Base-by-base conservation (phyloP, 345 rosid genomes). In the Pistacia vera region DNA sequence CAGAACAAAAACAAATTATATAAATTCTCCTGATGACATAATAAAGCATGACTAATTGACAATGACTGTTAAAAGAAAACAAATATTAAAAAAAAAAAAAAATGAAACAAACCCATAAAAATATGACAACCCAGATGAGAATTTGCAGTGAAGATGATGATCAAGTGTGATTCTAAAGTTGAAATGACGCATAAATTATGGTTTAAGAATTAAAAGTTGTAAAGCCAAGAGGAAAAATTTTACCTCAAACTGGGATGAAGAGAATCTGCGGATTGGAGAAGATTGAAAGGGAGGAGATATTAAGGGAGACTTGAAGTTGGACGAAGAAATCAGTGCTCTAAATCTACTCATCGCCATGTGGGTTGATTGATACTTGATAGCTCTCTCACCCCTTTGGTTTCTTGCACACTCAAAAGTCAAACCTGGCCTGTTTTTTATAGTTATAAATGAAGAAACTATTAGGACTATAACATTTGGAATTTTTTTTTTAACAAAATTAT, bases 191-290 rank as follows among this genome's bases (percentile, higher is more conserved):
- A 22, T 35, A 73, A 28, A 8, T 13, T 35, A 16, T 41, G 35
- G 63, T 7, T 9, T 44, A 30, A 52, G 7, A 66, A 33, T 17
- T 61, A n/a, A 58, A 6, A 22, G 36, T 25, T 49, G 35, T n/a
- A 48, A 72, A 44, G 66, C 22, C 14, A 63, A 28, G 38, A 44
- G 46, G 12, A 49, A 52, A 33, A 66, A 78, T 16, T 30, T 64
- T 20, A 76, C 85, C 82, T 82, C 38, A 52, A 79, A 79, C 44
- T 65, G 72, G 36, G 77, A 78, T 35, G 85, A 76, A 64, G 78
- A 63, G 65, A 77, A 79, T 38, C 52, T 16, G 46, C 66, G 77
- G 16, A 41, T 33, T 2, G 49, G 18, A 30, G 25, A 44, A 9
- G 62, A 52, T 56, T 35, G 75, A 68, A 61, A 73, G 10, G 78